Evolutionary conservation across 805 yeast species (phyloP).

Genomic region (Yamadazyma nakazawae): DNA sequence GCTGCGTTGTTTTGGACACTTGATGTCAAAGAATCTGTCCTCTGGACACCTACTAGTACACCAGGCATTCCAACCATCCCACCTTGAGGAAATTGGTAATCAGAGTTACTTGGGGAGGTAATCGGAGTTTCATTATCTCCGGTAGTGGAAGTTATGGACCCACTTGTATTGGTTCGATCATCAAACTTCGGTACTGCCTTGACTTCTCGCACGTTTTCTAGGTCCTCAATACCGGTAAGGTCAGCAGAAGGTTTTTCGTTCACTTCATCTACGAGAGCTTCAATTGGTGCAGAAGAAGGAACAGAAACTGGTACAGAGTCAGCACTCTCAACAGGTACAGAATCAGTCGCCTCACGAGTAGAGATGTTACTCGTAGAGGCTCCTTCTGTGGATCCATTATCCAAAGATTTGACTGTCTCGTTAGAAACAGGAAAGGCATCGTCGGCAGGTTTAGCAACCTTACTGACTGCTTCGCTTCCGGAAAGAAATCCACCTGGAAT

Average conservation of each 20-base stretch:
- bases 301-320: background rate
- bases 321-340: background rate
- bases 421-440: background rate
- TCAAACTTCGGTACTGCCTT: conserved; percentile 18
- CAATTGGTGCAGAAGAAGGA: conserved; percentile 8
- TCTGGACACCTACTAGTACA: conserved; percentile 44
- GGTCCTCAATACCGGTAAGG: conserved; percentile 26
- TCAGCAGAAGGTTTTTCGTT: conserved; percentile 24
- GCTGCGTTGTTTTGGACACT: conserved; percentile 93
- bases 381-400: too few relatives aligned
- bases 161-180: conserved; percentile 26
- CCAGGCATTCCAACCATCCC: conserved; percentile 43
- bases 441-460: background rate
- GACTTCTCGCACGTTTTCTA: conserved; percentile 9
- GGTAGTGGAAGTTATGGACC: conserved; percentile 36
- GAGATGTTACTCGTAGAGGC: too few relatives aligned
- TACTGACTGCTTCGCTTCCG: background rate
- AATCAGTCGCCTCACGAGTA: too few relatives aligned
- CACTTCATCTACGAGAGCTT: conserved; percentile 25
- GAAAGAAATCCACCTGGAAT: background rate
- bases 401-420: background rate
- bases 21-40: conserved; percentile 83
- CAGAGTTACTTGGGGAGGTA: conserved; percentile 48
- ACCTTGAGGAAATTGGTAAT: conserved; percentile 43
- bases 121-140: conserved; percentile 43